Base-by-base conservation (phyloP, 495 filamentous ascomycete species). In the Aspergillus sclerotioniger region DNA sequence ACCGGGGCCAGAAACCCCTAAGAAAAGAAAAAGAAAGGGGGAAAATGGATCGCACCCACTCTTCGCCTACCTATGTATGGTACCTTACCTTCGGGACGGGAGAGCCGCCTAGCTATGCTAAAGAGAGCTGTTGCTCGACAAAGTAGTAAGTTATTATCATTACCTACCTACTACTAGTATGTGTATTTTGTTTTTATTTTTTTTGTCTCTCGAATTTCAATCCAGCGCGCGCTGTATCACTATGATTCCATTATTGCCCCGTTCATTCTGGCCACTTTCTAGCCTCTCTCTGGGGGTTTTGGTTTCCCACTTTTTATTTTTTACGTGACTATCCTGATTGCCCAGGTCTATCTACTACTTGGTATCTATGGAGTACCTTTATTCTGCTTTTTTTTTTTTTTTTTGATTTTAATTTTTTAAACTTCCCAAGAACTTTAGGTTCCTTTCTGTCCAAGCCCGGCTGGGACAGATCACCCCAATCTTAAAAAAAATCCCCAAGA, bases 51-150 rank as follows among this genome's bases (percentile, higher is more conserved):
- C 25, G 55, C 49, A 62, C 41, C 55, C 58, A 61, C 60, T 56
- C 57, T 51, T 63, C 62, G 53, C 60, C 63, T 68, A 41, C 37
- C 37, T 41, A 41, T 15, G 33, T 37, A 9, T 41, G 37, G 37
- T 41, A 62, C 69, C 68, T 71, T 61, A 65, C 64, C 66, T 63
- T 65, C 67, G 70, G 66, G 62, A 68, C 44, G 44, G 72, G 69
- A 71, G 69, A 73, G 72, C 68, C 70, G 67, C 60, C 49, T 51
- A 32, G 47, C 67, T 62, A 54, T 62, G 54, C 62, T 63, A 62
- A 66, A 63, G 59, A 67, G 65, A 64, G 61, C 44, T 59, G 32
- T 31, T 39, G 13, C 31, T 51, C 43, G 8, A 31, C 45, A 35
- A n/a, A n/a, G n/a, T n/a, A n/a, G n/a, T n/a, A n/a, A n/a, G n/a